phyloP scores from a whole-genome alignment of 2,329 filamentous ascomycete species.

The Purpureocillium takamizusanense region DNA sequence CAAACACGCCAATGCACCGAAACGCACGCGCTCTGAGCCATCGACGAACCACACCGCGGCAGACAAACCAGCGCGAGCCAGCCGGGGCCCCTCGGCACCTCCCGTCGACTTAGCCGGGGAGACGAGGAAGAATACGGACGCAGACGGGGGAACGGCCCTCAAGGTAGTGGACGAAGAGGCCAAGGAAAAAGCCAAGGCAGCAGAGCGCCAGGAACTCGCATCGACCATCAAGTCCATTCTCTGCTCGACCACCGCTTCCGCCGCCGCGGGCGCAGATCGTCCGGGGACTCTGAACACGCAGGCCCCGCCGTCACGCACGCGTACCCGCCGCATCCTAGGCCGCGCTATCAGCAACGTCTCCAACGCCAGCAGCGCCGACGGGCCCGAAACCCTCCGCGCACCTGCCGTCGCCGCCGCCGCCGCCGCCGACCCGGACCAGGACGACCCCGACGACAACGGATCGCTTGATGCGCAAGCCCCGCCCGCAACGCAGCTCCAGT shows the following conservation, averaged over 20 bases:
- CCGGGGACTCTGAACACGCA: constrained; percentile 7
- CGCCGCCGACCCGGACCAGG: constrained; percentile 8
- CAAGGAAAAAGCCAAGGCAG: constrained; percentile 19
- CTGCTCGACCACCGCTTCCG: constrained; percentile 14
- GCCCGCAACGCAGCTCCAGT: constrained; percentile 43
- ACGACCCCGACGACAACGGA: constrained; percentile 11
- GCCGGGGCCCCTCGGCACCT: constrained; percentile 6
- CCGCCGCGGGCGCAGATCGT: constrained; percentile 2
- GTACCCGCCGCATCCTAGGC: constrained; percentile 44
- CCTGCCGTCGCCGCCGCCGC: constrained; percentile 1
- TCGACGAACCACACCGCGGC: constrained; percentile 6
- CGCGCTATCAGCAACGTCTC: constrained; percentile 51
- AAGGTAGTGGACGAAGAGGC: constrained; percentile 8
- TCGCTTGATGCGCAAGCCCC: constrained; percentile 22
- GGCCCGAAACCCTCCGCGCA: constrained; percentile 12
- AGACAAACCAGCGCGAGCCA: constrained; percentile 3
- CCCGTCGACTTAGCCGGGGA: constrained; percentile 2
- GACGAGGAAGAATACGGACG: constrained; percentile 3
- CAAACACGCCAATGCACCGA: constrained; percentile 13
- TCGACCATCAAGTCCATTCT: constrained; percentile 34
- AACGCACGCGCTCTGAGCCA: constrained; percentile 29
- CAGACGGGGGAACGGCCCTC: constrained; percentile 6
- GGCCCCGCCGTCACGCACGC: constrained; percentile 11
- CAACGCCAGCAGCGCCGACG: constrained; percentile 34
- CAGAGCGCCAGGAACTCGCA: constrained; percentile 31